Conservation (phyloP, 345 rosid genomes). For the Populus tremula region DNA sequence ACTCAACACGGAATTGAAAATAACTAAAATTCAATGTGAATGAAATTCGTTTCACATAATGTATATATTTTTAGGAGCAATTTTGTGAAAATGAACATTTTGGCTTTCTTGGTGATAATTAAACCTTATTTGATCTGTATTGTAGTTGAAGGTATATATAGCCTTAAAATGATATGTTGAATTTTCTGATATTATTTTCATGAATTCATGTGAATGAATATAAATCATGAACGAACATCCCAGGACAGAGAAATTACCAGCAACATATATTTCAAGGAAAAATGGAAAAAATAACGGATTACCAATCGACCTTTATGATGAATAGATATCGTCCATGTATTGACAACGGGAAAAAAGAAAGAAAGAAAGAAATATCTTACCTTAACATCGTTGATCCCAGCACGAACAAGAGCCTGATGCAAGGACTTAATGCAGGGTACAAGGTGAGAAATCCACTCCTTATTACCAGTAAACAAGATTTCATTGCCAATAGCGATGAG, state of each 20-base stretch:
- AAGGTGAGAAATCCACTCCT: slow-evolving; percentile 44
- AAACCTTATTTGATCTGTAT: neutral
- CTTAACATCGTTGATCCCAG: slow-evolving; percentile 61
- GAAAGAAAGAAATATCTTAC: slow-evolving; percentile 14
- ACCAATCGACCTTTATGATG: neutral
- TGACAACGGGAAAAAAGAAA: neutral
- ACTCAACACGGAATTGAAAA: neutral
- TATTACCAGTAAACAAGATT: slow-evolving; percentile 42
- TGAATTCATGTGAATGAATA: neutral
- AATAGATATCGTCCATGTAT: neutral
- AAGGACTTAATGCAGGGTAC: slow-evolving; percentile 67
- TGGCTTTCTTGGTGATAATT: neutral
- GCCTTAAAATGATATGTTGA: neutral
- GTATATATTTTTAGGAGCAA: neutral
- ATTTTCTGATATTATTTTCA: neutral
- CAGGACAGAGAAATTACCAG: too few relatives aligned
- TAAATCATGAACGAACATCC: neutral
- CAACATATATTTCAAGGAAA: neutral
- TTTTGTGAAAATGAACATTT: neutral
- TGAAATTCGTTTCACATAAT: neutral
- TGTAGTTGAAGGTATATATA: too few relatives aligned
- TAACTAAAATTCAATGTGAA: neutral
- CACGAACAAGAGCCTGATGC: slow-evolving; percentile 48
- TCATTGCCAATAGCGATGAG: slow-evolving; percentile 72
- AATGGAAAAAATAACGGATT: neutral